Conservation (phyloP, 140 eudicot genomes). For the Erigeron philadelphicus region DNA sequence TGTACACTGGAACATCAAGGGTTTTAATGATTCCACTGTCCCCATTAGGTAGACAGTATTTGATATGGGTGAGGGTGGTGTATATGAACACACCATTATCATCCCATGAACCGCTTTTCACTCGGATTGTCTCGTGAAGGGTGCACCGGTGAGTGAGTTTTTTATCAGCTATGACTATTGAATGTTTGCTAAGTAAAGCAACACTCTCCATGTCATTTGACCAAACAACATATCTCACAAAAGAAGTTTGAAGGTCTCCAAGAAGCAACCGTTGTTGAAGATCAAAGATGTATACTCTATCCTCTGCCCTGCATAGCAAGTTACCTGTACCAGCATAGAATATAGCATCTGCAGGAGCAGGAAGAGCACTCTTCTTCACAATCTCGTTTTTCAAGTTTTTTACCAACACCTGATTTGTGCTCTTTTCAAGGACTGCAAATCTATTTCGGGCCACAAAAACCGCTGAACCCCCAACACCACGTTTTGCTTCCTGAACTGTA, state of each 20-base stretch:
- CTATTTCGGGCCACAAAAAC: slow-evolving; percentile 81
- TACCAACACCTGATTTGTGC: slow-evolving; percentile 67
- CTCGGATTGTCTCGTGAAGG: slow-evolving; percentile 86
- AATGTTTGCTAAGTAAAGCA: slow-evolving; percentile 83
- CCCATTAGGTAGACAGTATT: slow-evolving; percentile 87
- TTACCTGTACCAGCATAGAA: slow-evolving; percentile 89
- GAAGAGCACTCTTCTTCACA: slow-evolving; percentile 64
- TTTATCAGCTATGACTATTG: slow-evolving; percentile 70
- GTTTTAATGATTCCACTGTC: slow-evolving; percentile 80
- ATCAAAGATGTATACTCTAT: slow-evolving; percentile 72
- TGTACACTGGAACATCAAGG: slow-evolving; percentile 70
- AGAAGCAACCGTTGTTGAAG: slow-evolving; percentile 70
- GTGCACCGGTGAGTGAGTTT: slow-evolving; percentile 76
- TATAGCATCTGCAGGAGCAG: slow-evolving; percentile 70
- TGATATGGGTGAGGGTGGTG: slow-evolving; percentile 70
- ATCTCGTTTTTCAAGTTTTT: slow-evolving; percentile 76
- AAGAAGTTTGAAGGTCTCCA: slow-evolving; percentile 75
- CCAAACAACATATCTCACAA: slow-evolving; percentile 81
- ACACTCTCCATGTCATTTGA: slow-evolving; percentile 86
- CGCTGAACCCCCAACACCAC: slow-evolving; percentile 80
- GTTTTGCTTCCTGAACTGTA: slow-evolving; percentile 69
- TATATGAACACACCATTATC: slow-evolving; percentile 84
- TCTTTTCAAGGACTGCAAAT: slow-evolving; percentile 85
- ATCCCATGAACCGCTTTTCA: slow-evolving; percentile 91
- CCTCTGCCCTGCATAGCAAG: slow-evolving; percentile 83